Conservation (phyloP, 2,329 filamentous ascomycete species). For the Cytospora leucostoma region DNA sequence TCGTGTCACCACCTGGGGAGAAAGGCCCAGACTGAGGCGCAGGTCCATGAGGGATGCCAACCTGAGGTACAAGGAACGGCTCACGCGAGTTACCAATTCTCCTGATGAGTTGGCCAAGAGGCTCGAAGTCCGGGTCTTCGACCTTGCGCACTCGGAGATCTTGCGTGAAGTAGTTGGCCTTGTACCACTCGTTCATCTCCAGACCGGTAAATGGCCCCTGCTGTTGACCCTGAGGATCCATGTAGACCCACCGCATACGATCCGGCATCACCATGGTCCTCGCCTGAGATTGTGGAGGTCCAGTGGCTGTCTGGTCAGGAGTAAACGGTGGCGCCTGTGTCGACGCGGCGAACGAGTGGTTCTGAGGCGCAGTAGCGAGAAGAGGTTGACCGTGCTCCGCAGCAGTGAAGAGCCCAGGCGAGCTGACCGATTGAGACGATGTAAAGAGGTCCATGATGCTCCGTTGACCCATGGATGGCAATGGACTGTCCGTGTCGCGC, state of each 20-base stretch:
- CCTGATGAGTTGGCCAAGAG: conserved; percentile 88
- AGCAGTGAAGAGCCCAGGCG: conserved; percentile 41
- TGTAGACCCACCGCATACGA: conserved; percentile 97
- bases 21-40: conserved; percentile 56
- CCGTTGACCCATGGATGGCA: conserved; percentile 52
- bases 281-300: conserved; percentile 66
- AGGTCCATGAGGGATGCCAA: conserved; percentile 88
- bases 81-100: conserved; percentile 97
- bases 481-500: conserved; percentile 61
- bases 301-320: conserved; percentile 40
- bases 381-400: conserved; percentile 42
- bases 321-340: conserved; percentile 36
- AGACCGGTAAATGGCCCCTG: conserved; percentile 95
- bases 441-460: conserved; percentile 59
- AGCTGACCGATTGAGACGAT: conserved; percentile 38
- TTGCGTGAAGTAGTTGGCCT: conserved; percentile 94
- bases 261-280: conserved; percentile 99
- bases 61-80: conserved; percentile 95
- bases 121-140: conserved; percentile 92
- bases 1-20: conserved; percentile 48
- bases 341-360: conserved; percentile 36
- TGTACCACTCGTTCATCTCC: conserved; percentile 99
- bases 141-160: conserved; percentile 93
- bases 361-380: conserved; percentile 37
- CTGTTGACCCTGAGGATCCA: conserved; percentile 87